A percentile compares a stretch with the other conserved stretches of the same genome.
phyloP scores from a whole-genome alignment of 345 rosid genomes.

The Pugionium cornutum region DNA sequence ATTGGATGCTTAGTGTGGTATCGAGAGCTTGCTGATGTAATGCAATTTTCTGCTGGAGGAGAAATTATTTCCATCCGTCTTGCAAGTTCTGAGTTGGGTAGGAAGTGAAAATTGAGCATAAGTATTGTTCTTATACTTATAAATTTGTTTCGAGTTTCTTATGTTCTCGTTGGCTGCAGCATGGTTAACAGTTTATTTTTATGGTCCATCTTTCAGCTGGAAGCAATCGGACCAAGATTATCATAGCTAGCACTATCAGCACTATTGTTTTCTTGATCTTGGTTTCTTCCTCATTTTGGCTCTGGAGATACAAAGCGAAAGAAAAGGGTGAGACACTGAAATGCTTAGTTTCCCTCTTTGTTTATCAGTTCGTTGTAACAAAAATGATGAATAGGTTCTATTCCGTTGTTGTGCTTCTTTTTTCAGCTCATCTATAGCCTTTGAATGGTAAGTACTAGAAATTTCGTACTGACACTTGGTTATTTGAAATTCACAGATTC shows the following conservation, averaged over 20 bases:
- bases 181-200: constrained; percentile 20
- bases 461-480: constrained; percentile 18
- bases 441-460: constrained; percentile 3
- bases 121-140: constrained; percentile 2
- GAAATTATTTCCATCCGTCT: constrained; percentile 34
- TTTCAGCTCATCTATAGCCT: not conserved
- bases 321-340: constrained; percentile 30
- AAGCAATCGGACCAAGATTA: constrained; percentile 35
- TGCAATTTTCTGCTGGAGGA: constrained; percentile 33
- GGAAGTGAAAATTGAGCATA: constrained; percentile 5
- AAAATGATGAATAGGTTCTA: not conserved
- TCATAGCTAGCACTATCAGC: constrained; percentile 31
- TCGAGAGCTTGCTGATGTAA: constrained; percentile 34
- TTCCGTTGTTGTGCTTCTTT: too few relatives aligned
- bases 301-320: constrained; percentile 28
- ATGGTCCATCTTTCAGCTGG: constrained; percentile 30
- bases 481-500: constrained; percentile 17
- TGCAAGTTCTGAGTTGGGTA: constrained; percentile 41
- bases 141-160: not conserved
- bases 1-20: constrained; percentile 43
- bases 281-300: constrained; percentile 20
- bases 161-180: constrained; percentile 16
- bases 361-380: not conserved
- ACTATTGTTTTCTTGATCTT: constrained; percentile 18
- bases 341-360: not conserved